phyloP scores from a whole-genome alignment of 2,329 filamentous ascomycete genomes.

The Atkinsonella texensis region DNA sequence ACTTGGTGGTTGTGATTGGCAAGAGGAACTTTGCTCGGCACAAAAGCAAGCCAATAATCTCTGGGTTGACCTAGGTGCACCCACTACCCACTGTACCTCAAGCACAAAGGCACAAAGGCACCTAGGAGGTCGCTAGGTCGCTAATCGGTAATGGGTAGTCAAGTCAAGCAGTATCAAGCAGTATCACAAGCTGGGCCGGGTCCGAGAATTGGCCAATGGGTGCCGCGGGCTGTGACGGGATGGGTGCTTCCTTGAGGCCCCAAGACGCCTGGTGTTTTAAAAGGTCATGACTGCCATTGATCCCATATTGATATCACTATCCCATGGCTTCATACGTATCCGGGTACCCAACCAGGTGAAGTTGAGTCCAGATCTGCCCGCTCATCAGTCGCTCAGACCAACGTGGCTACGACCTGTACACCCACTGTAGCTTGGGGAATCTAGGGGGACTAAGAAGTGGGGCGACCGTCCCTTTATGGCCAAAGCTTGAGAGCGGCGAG shows the following conservation, averaged over 20 bases:
- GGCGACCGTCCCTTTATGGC: constrained; percentile 1
- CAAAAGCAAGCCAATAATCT: not conserved
- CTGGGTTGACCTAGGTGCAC: too few species aligned
- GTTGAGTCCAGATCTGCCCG: not conserved
- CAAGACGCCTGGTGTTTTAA: too few species aligned
- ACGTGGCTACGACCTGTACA: not conserved
- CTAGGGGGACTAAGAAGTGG: constrained; percentile 3
- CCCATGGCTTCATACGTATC: too few species aligned
- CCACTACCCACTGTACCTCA: too few species aligned
- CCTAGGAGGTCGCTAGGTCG: too few species aligned
- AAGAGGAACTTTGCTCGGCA: not conserved
- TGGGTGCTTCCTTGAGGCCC: not conserved
- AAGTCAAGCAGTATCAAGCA: too few species aligned
- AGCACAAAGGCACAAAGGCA: too few species aligned
- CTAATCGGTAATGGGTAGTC: too few species aligned
- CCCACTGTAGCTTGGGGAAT: not conserved
- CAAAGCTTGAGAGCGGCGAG: constrained; percentile 1
- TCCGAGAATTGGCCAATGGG: not conserved
- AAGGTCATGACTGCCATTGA: not conserved
- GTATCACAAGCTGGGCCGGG: not conserved
- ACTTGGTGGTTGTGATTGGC: not conserved
- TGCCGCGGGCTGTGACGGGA: not conserved
- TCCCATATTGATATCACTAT: too few species aligned
- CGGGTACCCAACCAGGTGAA: not conserved
- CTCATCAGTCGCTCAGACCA: not conserved